Percentiles rank a stretch among this genome's conserved stretches.
Conservation (phyloP, 148 eudicot genomes). For the Beta vulgaris region DNA sequence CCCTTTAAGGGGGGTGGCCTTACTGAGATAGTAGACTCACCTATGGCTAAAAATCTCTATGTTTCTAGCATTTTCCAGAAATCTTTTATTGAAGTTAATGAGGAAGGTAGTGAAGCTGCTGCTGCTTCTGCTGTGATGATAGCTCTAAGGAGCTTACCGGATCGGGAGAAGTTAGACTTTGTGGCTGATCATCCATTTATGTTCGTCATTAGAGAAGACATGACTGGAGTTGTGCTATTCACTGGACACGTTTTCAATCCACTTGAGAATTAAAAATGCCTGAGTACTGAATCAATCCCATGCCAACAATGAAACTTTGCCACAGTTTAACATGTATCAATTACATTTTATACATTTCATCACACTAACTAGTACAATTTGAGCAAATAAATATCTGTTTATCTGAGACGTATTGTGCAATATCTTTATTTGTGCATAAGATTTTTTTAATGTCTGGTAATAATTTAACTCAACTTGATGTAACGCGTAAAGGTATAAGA, state of each 20-base stretch:
- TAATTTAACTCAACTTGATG: no score
- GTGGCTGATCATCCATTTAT: conserved; percentile 93
- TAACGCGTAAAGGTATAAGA: no score
- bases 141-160: conserved; percentile 19
- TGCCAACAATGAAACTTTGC: not conserved
- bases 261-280: conserved; percentile 21
- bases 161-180: conserved; percentile 46
- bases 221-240: conserved; percentile 72
- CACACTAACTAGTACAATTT: not conserved
- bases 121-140: conserved; percentile 62
- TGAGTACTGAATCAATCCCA: not conserved
- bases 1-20: conserved; percentile 67
- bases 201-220: conserved; percentile 69
- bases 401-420: no score
- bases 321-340: not conserved
- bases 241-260: conserved; percentile 67
- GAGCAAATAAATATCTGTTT: no score
- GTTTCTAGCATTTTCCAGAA: conserved; percentile 79
- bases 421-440: no score
- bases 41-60: conserved; percentile 38
- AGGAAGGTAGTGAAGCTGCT: conserved; percentile 97
- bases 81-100: conserved; percentile 82
- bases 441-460: no score
- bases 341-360: not conserved
- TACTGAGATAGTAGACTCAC: conserved; percentile 69